Evolutionary conservation across 1,139 yeast genomes (phyloP), one percentile per base, ranked within the genome.

Genomic region (Sugiyamaella sp.): DNA sequence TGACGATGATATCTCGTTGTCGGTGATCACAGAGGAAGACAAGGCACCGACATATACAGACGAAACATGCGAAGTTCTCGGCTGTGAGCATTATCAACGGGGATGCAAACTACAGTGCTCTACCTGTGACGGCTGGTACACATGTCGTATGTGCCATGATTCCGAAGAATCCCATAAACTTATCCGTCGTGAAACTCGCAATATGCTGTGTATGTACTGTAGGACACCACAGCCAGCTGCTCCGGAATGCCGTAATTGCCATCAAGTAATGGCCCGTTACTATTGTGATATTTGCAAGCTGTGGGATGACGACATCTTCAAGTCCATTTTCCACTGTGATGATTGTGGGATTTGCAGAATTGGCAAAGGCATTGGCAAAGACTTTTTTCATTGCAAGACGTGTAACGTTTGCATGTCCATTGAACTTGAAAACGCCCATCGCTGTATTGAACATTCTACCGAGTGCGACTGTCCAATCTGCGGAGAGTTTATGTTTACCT

Each of bases 381-480:
- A 91, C 69, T 89, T 86, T 65, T 89, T 89, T 73, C 97, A 90
- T 68, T 90, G 97, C 71, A 81, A 85, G 62, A 83, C 84, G n/a
- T 91, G 98, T 70, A 88, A 89, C 63, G 91, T 90, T 9, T 91
- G 98, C 69, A 79, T 91, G 63, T 84, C 93, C 35, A 85, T 90
- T 49, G 91, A 86, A 60, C 76, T 91, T 57, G 82, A 81, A 61
- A 82, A 85, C 60, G 81, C 84, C 59, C 98, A 90, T 71, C 81
- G 80, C 62, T 90, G 97, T 71, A 84, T 90, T 55, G 89, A 86
- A 63, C 85, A 89, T 62, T 84, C 95, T 4, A 89, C 97, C 0
- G 95, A 87, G 67, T 86, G 96, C 57, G 85, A 90, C 68, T 91
- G 98, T 69, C 96, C 97, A 1, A 89, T 91, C 35, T 91, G 98